Evolutionary conservation across 2,329 filamentous ascomycete genomes (phyloP), one percentile per base, ranked within the genome.

Genomic region (Cladosporium colombiae): DNA sequence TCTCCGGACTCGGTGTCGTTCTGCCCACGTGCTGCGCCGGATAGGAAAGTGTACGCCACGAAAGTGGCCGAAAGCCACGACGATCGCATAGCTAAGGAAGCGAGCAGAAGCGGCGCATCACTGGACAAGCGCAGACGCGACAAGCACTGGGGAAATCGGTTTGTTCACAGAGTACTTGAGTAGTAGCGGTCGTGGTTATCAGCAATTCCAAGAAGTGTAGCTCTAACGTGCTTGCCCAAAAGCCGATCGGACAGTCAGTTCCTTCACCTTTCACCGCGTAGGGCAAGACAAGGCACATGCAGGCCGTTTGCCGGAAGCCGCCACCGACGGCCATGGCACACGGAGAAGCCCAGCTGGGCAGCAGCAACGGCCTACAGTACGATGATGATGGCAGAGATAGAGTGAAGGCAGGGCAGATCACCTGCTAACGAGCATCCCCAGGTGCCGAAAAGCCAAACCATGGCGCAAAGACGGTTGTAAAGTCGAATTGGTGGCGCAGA

Each of bases 401-500:
- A 21, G 40, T 11, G n/a, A 21, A n/a, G n/a, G 40, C 25, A 21
- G 27, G n/a, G 27, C 25, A 23, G 8, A 25, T 8, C 29, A 18
- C 0, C 29, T 46, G 50, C 49, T 63, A 63, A 46, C 61, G 61
- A 63, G 61, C 61, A 63, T n/a, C 44, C 35, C 44, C 33, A 18
- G n/a, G 4, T 5, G 13, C 23, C 25, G 49, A 23, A 55, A 55
- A 55, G 52, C 11, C 29, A 29, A 55, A 55, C 27, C 8, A 21
- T 16, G 40, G 40, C 40, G n/a, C 40, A 23, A 46, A 40, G 55
- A 35, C 60, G 60, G 60, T 62, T 62, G 31, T 33, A 16, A 18
- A 8, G 60, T 50, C 31, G 60, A 55, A 62, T 62, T 62, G 60
- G 31, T 62, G 60, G 60, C 60, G 60, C 23, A 1, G 60, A 49